phyloP scores from a whole-genome alignment of 2,329 filamentous ascomycete species.

The Aspergillus sp. region DNA sequence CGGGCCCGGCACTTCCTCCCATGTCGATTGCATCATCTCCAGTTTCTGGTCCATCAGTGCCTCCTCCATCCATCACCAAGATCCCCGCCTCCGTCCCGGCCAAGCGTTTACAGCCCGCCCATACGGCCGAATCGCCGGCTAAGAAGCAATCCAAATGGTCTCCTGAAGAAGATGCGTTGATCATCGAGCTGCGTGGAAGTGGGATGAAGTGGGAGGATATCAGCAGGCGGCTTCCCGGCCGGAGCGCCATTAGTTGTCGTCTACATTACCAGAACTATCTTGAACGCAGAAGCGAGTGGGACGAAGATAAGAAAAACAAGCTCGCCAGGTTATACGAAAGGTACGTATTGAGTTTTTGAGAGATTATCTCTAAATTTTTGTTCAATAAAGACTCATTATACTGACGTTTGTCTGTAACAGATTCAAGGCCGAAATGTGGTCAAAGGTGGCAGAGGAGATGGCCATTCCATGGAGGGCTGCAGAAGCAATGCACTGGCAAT shows the following conservation, averaged over 20 bases:
- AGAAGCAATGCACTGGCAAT: constrained; percentile 97
- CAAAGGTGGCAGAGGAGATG: constrained; percentile 91
- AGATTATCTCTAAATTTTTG: not conserved
- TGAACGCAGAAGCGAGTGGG: constrained; percentile 87
- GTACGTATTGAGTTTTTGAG: constrained; percentile 47
- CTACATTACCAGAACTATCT: constrained; percentile 97
- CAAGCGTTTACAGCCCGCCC: constrained; percentile 41
- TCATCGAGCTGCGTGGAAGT: constrained; percentile 81
- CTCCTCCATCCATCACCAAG: constrained; percentile 24
- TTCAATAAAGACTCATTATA: not conserved
- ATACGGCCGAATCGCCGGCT: constrained; percentile 57
- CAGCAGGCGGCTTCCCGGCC: constrained; percentile 78
- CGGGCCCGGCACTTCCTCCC: constrained; percentile 23
- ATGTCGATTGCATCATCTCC: constrained; percentile 18
- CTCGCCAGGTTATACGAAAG: constrained; percentile 90
- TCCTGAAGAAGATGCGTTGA: constrained; percentile 82
- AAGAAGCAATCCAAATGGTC: constrained; percentile 99
- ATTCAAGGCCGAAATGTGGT: constrained; percentile 98
- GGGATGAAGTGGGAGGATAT: constrained; percentile 99
- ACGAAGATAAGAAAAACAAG: constrained; percentile 96
- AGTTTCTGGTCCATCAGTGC: constrained; percentile 17
- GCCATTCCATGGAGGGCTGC: constrained; percentile 89
- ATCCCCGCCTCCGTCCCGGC: constrained; percentile 22
- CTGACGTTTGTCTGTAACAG: constrained; percentile 44
- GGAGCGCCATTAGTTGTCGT: constrained; percentile 89